These are phyloP conservation scores for Aspergillus sp. DNA, from an alignment of 2,329 filamentous ascomycete species.

Conservation along the genomic window DNA sequence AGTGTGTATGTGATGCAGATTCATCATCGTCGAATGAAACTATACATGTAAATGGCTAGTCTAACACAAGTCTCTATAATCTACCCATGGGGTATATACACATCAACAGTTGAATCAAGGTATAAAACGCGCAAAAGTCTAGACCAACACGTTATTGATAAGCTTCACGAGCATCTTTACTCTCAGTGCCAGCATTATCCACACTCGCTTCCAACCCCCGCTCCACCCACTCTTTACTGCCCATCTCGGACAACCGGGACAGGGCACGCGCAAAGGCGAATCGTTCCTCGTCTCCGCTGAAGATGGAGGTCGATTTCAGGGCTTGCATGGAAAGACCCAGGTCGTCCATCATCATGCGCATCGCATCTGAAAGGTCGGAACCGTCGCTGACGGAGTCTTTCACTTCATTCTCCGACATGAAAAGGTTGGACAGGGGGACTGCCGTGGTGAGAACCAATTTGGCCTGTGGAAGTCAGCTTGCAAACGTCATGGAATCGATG, in stretches of 20 bases:
- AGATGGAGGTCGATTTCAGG: constrained; percentile 80
- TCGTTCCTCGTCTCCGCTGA: constrained; percentile 90
- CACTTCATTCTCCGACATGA: constrained; percentile 69
- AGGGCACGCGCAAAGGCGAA: constrained; percentile 93
- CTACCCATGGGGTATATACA: no score
- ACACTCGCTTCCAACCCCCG: constrained; percentile 43
- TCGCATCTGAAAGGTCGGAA: constrained; percentile 59
- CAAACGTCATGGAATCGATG: not conserved
- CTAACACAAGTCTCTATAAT: no score
- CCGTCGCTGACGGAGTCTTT: constrained; percentile 53
- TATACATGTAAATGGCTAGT: no score
- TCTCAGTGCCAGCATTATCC: constrained; percentile 29
- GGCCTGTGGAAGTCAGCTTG: constrained; percentile 52
- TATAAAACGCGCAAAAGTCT: no score
- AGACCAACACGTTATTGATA: no score
- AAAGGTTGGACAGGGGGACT: constrained; percentile 78
- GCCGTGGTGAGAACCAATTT: constrained; percentile 91
- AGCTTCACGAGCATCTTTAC: constrained; percentile 31
- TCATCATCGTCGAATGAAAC: no score
- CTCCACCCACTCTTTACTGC: constrained; percentile 91
- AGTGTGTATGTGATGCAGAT: no score
- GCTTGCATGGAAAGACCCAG: constrained; percentile 77
- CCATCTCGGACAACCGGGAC: constrained; percentile 84
- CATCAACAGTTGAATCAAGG: no score
- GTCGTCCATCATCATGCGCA: constrained; percentile 82